A percentile compares a stretch with the other conserved stretches of the same genome.
Evolutionary conservation across 495 filamentous ascomycete genomes (phyloP).

Genomic region (Lasiosphaeris hirsuta): DNA sequence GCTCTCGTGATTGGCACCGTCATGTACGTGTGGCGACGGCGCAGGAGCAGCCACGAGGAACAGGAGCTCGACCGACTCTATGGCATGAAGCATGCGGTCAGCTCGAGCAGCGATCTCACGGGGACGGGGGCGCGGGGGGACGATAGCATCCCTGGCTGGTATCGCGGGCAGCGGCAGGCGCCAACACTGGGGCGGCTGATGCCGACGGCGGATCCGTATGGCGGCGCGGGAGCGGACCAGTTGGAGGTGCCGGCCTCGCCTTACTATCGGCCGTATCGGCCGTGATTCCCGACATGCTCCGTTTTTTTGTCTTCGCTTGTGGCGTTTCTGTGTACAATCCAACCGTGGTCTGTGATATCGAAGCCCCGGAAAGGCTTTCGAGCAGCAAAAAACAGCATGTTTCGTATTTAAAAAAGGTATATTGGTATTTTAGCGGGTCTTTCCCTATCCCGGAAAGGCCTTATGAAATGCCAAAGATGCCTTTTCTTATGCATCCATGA

Average conservation of each 20-base stretch:
- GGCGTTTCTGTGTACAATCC: too few species aligned
- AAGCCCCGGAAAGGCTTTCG: too few species aligned
- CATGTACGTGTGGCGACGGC: constrained; percentile 26
- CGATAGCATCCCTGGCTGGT: constrained; percentile 30
- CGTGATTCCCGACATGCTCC: background rate
- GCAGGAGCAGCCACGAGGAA: constrained; percentile 21
- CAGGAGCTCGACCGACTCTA: constrained; percentile 31
- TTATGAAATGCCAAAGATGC: too few species aligned
- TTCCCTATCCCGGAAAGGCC: too few species aligned
- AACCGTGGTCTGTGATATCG: too few species aligned
- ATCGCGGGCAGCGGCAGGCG: constrained; percentile 24
- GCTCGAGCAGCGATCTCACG: constrained; percentile 14
- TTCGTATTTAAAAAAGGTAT: too few species aligned
- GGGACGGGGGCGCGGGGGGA: background rate
- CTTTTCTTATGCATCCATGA: too few species aligned
- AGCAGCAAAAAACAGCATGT: too few species aligned
- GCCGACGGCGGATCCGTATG: constrained; percentile 11
- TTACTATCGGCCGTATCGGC: constrained; percentile 23
- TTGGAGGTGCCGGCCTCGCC: constrained; percentile 15
- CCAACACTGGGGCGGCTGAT: constrained; percentile 1
- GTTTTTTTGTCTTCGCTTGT: too few species aligned
- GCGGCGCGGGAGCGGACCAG: constrained; percentile 1
- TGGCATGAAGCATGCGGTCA: constrained; percentile 17
- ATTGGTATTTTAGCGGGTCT: too few species aligned
- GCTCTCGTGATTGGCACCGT: constrained; percentile 11